These are phyloP conservation scores for Cladosporium halotolerans DNA, from an alignment of 2,329 filamentous ascomycete genomes.

Conservation along the genomic window DNA sequence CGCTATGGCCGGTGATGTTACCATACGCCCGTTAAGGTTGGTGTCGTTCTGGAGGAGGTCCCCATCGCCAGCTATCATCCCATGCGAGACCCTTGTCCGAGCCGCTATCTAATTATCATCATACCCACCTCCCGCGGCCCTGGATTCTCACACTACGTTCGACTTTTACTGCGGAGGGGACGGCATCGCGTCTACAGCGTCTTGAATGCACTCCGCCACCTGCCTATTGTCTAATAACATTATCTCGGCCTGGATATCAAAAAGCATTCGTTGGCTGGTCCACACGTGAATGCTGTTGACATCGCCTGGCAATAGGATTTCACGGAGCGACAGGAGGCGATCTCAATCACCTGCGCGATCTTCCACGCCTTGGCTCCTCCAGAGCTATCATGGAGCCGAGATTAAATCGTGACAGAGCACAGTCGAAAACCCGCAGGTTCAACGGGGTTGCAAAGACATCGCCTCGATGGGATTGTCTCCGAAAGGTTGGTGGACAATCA, in stretches of 20 bases:
- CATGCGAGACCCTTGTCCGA: conserved; percentile 1
- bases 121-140: background rate
- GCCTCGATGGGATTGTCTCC: conserved; percentile 16
- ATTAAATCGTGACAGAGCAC: background rate
- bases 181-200: too few species aligned
- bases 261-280: conserved; percentile 5
- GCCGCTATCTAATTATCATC: conserved; percentile 3
- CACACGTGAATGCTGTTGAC: background rate
- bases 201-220: too few species aligned
- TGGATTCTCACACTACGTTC: background rate
- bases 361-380: too few species aligned
- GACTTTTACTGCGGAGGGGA: background rate
- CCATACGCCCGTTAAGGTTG: conserved; percentile 5
- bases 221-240: conserved; percentile 2
- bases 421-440: background rate
- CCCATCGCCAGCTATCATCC: background rate
- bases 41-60: background rate
- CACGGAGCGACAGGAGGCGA: too few species aligned
- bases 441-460: conserved; percentile 8
- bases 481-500: conserved; percentile 12
- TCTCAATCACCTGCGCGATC: too few species aligned
- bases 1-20: conserved; percentile 4
- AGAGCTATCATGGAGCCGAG: background rate
- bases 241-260: background rate
- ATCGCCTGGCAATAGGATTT: too few species aligned